Evolutionary conservation across 805 yeast species (phyloP).

Genomic region (Candida oleophila): DNA sequence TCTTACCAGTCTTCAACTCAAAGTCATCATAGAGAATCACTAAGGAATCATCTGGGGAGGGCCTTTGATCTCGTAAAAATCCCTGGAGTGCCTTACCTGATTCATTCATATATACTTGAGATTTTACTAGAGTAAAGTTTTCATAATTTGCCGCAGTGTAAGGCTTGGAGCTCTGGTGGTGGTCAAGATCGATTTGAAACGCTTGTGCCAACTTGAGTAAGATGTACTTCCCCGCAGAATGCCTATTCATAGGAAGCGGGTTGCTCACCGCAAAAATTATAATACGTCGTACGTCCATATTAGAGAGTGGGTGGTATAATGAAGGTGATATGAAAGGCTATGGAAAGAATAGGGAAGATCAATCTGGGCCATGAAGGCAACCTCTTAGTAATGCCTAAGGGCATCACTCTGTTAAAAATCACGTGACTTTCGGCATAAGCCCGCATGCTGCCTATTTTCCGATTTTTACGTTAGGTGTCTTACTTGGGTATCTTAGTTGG

Average conservation of each 20-base stretch:
- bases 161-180: constrained; percentile 19
- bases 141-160: constrained; percentile 26
- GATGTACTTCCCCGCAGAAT: constrained; percentile 39
- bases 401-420: too few species aligned
- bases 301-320: too few species aligned
- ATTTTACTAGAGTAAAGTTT: constrained; percentile 29
- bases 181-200: constrained; percentile 11
- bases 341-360: too few species aligned
- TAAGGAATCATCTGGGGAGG: constrained; percentile 13
- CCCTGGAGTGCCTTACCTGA: constrained; percentile 28
- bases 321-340: too few species aligned
- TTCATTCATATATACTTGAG: constrained; percentile 42
- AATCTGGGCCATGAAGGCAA: too few species aligned
- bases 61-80: constrained; percentile 18
- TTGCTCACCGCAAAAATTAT: constrained; percentile 36
- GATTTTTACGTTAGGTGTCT: too few species aligned
- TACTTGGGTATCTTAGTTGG: too few species aligned
- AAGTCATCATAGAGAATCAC: constrained; percentile 39
- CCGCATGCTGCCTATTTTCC: too few species aligned
- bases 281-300: constrained; percentile 9
- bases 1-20: constrained; percentile 30
- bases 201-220: constrained; percentile 24
- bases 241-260: constrained; percentile 40
- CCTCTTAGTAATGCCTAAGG: too few species aligned
- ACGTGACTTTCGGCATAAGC: too few species aligned